Conservation (phyloP, 75 land plant genomes). For the Sequoia sempervirens region DNA sequence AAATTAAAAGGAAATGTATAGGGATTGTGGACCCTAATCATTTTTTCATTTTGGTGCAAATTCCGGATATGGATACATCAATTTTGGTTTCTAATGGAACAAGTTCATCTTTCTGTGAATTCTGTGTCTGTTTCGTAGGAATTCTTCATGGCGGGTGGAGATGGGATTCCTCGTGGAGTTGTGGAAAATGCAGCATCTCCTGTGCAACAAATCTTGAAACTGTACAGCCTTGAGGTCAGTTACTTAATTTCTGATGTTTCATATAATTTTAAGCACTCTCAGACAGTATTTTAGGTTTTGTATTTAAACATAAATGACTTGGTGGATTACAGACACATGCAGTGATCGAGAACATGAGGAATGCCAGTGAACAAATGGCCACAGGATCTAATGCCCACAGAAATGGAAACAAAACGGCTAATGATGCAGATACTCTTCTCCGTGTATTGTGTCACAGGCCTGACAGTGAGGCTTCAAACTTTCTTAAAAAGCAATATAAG, state of each 20-base stretch:
- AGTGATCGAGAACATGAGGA: constrained; percentile 74
- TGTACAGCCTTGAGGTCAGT: constrained; percentile 78
- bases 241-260: background rate
- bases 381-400: constrained; percentile 37
- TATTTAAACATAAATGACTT: background rate
- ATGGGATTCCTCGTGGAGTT: constrained; percentile 91
- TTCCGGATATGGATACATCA: background rate
- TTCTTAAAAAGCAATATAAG: constrained; percentile 89
- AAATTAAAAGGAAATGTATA: background rate
- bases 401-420: constrained; percentile 41
- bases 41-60: background rate
- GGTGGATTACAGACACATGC: constrained; percentile 63
- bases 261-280: background rate
- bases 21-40: background rate
- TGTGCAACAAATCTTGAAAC: constrained; percentile 64
- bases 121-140: constrained; percentile 43
- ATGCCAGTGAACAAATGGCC: constrained; percentile 54
- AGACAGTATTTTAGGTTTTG: background rate
- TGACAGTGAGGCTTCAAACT: constrained; percentile 84
- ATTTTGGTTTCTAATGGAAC: background rate
- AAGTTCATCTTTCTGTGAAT: background rate
- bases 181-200: constrained; percentile 83
- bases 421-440: constrained; percentile 64
- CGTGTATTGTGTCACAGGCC: constrained; percentile 83
- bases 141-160: constrained; percentile 97